A percentile compares a stretch with the other conserved stretches of the same genome.
Evolutionary conservation across 2,329 filamentous ascomycete species (phyloP).

Genomic region (Apiospora koreana): DNA sequence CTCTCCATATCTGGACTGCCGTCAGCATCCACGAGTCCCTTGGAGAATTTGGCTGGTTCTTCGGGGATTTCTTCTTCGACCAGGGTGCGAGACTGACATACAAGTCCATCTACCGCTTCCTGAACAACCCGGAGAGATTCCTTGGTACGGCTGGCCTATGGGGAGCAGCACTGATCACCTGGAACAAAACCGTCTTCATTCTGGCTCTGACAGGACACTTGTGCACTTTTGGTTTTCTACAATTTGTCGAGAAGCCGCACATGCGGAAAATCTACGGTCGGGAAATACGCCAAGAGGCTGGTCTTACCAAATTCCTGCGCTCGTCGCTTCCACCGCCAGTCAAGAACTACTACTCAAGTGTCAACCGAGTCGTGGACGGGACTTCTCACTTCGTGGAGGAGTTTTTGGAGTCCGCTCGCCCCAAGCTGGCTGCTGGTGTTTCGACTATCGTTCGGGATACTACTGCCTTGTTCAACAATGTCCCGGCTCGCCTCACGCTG

Average conservation of each 20-base stretch:
- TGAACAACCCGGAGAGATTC: conserved; percentile 96
- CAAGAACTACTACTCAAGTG: conserved; percentile 78
- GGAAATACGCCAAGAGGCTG: conserved; percentile 81
- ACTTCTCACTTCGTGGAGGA: conserved; percentile 90
- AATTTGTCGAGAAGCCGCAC: conserved; percentile 91
- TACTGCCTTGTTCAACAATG: conserved; percentile 83
- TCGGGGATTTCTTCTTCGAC: conserved; percentile 97
- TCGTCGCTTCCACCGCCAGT: conserved; percentile 82
- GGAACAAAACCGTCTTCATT: conserved; percentile 83
- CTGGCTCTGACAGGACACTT: conserved; percentile 85
- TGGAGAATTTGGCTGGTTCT: conserved; percentile 99
- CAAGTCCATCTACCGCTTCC: conserved; percentile 94
- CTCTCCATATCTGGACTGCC: conserved; percentile 89
- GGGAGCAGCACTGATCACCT: conserved; percentile 92
- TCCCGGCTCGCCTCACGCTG: conserved; percentile 83
- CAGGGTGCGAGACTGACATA: conserved; percentile 88
- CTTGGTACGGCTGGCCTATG: conserved; percentile 93
- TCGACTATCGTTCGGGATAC: conserved; percentile 88
- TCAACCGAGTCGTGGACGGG: conserved; percentile 78
- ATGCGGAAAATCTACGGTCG: conserved; percentile 97
- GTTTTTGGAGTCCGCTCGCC: conserved; percentile 80
- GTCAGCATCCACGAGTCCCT: conserved; percentile 93
- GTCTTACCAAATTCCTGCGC: conserved; percentile 88
- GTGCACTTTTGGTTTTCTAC: conserved; percentile 83
- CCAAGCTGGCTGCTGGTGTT: conserved; percentile 83